These are phyloP conservation scores for Cadophora gregata DNA, from an alignment of 2,329 filamentous ascomycete genomes.

Conservation along the genomic window DNA sequence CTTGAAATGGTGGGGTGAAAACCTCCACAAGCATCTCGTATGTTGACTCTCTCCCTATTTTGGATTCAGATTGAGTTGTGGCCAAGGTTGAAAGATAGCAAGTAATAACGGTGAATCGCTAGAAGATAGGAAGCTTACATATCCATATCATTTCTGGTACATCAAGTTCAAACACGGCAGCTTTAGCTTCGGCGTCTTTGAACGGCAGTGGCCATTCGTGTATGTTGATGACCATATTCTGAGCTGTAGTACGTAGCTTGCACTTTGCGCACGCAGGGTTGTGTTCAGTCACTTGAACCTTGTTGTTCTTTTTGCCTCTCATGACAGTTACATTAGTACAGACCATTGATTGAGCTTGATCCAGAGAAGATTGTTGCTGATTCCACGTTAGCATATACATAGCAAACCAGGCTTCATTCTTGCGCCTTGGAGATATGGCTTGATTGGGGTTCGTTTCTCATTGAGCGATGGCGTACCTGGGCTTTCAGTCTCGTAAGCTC, in stretches of 20 bases:
- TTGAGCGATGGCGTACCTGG: constrained; percentile 14
- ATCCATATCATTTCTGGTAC: constrained; percentile 48
- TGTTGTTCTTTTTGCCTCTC: too few relatives aligned
- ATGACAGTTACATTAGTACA: too few relatives aligned
- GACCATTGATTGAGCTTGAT: neutral
- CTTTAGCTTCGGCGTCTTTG: constrained; percentile 44
- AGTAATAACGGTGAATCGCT: too few relatives aligned
- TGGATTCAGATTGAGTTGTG: too few relatives aligned
- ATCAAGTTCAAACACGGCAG: constrained; percentile 44
- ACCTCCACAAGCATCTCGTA: constrained; percentile 50
- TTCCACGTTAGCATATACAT: too few relatives aligned
- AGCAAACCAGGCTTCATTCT: too few relatives aligned
- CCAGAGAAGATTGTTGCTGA: neutral
- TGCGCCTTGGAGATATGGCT: too few relatives aligned
- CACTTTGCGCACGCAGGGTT: constrained; percentile 49
- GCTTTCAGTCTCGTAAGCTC: too few relatives aligned
- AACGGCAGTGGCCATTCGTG: constrained; percentile 63
- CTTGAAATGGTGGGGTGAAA: constrained; percentile 38
- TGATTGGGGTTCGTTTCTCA: too few relatives aligned
- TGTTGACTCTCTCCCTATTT: constrained; percentile 52
- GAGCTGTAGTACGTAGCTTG: constrained; percentile 46
- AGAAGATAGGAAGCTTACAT: constrained; percentile 48
- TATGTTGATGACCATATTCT: constrained; percentile 42
- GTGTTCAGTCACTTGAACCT: constrained; percentile 2
- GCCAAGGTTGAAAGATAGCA: too few relatives aligned